Evolutionary conservation across 1,284 basidiomycete species (phyloP).

Genomic region (Ustilago xerochloae): DNA sequence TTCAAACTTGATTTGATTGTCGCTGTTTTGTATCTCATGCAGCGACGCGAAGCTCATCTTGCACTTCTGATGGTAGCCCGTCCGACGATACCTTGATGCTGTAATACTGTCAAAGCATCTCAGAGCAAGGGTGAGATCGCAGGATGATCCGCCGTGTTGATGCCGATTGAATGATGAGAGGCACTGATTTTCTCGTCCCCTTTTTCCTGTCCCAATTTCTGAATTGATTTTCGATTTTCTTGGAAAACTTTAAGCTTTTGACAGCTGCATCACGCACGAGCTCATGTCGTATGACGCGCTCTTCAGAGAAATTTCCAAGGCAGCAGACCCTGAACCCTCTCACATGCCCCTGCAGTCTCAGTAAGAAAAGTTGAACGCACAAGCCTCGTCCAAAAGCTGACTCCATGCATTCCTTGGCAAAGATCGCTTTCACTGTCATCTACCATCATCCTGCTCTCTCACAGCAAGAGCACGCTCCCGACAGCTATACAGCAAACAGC

Average conservation of each 20-base stretch:
- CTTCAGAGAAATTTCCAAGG: not conserved
- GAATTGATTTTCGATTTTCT: not conserved
- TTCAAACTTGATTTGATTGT: no score
- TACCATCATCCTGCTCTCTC: not conserved
- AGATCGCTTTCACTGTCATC: not conserved
- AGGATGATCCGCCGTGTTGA: no score
- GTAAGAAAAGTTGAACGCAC: no score
- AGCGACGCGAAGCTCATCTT: no score
- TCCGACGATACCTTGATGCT: no score
- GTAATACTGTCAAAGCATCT: no score
- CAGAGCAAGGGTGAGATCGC: no score
- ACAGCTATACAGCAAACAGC: not conserved
- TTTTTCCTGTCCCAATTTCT: not conserved
- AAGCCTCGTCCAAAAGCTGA: not conserved
- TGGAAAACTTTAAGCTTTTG: not conserved
- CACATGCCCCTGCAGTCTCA: not conserved
- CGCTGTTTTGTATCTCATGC: no score
- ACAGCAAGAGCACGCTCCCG: no score
- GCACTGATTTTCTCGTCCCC: not conserved
- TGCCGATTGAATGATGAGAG: no score
- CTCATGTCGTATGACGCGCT: not conserved
- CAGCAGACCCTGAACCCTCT: conserved; percentile 2
- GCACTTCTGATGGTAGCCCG: no score
- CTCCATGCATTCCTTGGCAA: not conserved
- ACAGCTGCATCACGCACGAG: not conserved